phyloP scores from a whole-genome alignment of 352 stramenopile species.

The Pythium angustatum region DNA sequence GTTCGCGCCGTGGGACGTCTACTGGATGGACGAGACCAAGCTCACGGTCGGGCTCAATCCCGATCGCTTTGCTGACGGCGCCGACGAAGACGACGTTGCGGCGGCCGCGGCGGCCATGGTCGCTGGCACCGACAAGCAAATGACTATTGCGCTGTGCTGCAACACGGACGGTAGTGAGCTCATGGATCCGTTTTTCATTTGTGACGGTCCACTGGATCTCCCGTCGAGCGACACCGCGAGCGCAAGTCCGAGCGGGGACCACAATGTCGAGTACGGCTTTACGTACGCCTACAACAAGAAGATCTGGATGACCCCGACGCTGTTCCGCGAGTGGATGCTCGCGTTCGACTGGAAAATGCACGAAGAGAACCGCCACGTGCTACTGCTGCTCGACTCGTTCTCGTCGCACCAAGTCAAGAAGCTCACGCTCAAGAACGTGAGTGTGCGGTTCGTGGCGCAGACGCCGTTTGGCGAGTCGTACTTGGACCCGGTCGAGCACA shows the following conservation, averaged over 20 bases:
- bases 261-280: constrained; percentile 37
- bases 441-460: constrained; percentile 46
- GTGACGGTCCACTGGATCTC: constrained; percentile 34
- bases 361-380: constrained; percentile 63
- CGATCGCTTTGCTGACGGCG: background rate
- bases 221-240: constrained; percentile 1
- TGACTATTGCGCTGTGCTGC: constrained; percentile 64
- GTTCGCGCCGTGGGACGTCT: constrained; percentile 59
- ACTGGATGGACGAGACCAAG: constrained; percentile 75
- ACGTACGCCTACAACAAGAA: constrained; percentile 74
- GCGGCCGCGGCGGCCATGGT: background rate
- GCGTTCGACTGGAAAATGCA: constrained; percentile 80
- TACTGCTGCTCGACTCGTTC: constrained; percentile 66
- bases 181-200: constrained; percentile 70
- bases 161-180: constrained; percentile 73
- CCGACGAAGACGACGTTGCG: background rate
- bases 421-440: constrained; percentile 62
- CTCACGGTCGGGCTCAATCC: constrained; percentile 43
- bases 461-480: constrained; percentile 42
- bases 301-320: constrained; percentile 67
- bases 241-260: background rate
- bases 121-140: constrained; percentile 24
- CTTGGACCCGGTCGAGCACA: constrained; percentile 42
- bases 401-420: constrained; percentile 61
- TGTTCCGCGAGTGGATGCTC: constrained; percentile 79